These are phyloP conservation scores for Xylariaceae sp. DNA, from an alignment of 2,329 filamentous ascomycete species.

Conservation along the genomic window DNA sequence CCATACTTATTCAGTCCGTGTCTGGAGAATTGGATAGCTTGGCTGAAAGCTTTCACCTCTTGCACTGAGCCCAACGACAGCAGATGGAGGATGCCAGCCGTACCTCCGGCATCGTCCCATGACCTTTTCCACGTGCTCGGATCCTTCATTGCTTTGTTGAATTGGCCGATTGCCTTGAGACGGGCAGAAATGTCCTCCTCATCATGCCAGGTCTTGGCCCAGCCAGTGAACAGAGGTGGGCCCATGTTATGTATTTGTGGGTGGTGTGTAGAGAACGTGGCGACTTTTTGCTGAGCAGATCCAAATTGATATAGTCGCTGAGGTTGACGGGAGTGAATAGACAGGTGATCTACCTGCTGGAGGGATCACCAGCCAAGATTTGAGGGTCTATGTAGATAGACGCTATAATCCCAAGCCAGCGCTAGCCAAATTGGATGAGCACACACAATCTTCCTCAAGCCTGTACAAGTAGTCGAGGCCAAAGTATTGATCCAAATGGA, in stretches of 20 bases:
- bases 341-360: too few relatives aligned
- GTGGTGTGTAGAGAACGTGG: too few relatives aligned
- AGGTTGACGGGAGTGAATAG: too few relatives aligned
- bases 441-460: too few relatives aligned
- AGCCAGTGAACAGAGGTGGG: constrained; percentile 9
- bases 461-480: too few relatives aligned
- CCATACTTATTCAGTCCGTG: constrained; percentile 18
- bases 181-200: constrained; percentile 3
- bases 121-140: constrained; percentile 10
- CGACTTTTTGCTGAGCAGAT: too few relatives aligned
- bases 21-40: constrained; percentile 13
- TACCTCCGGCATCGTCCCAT: constrained; percentile 24
- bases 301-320: too few relatives aligned
- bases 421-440: too few relatives aligned
- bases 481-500: too few relatives aligned
- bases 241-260: constrained; percentile 10
- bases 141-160: constrained; percentile 11
- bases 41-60: constrained; percentile 21
- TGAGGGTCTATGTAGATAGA: too few relatives aligned
- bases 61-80: constrained; percentile 17
- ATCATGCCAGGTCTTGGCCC: constrained; percentile 21
- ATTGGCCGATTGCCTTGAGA: constrained; percentile 12
- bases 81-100: constrained; percentile 19
- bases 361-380: too few relatives aligned
- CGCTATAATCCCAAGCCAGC: too few relatives aligned